Base-by-base conservation (phyloP, 2,329 filamentous ascomycete species). In the Diatrype stigma region DNA sequence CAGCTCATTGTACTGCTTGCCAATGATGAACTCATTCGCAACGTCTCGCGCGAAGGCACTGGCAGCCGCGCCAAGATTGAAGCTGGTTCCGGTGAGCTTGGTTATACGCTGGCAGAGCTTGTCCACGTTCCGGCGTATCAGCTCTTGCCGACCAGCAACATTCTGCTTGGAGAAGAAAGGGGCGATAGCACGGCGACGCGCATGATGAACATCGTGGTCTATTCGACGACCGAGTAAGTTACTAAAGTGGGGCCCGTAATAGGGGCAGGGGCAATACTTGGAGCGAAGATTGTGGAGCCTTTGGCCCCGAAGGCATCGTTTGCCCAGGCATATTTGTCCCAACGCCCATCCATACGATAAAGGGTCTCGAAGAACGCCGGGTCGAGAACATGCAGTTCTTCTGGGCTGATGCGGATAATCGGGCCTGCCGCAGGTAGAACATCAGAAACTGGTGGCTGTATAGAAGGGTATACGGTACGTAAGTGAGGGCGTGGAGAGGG, bases 101-200 rank as follows among this genome's bases (percentile, higher is more conserved):
- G 47, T 47, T 4, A 56, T 1, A 2, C 47, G 32, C 5, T 12
- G 28, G 22, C 22, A 45, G 5, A 54, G 46, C 34, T 35, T 42
- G 8, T 46, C 10, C 2, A 54, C 11, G 45, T 56, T 14, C 34
- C 42, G 2, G 2, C 34, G 3, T 11, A 56, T 46, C 6, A 54
- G 40, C 1, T 53, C 51, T 46, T 51, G 48, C 2, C 26, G 45
- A 2, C 1, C 12, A 2, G 17, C 1, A 3, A 62, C 49, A 3
- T 47, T 55, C 3, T 46, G 21, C 19, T 57, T 57, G 0, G 59
- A 60, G 42, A 61, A 61, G 16, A 58, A 54, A 5, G 54, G 55
- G 22, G 47, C 55, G 10, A 61, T 6, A 6, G 55, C 38, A 17
- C 26, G 46, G 3, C 59, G 57, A 10, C 51, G 51, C 3, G 47